phyloP scores from a whole-genome alignment of 2,329 filamentous ascomycete genomes.

The Fusarium luffae region DNA sequence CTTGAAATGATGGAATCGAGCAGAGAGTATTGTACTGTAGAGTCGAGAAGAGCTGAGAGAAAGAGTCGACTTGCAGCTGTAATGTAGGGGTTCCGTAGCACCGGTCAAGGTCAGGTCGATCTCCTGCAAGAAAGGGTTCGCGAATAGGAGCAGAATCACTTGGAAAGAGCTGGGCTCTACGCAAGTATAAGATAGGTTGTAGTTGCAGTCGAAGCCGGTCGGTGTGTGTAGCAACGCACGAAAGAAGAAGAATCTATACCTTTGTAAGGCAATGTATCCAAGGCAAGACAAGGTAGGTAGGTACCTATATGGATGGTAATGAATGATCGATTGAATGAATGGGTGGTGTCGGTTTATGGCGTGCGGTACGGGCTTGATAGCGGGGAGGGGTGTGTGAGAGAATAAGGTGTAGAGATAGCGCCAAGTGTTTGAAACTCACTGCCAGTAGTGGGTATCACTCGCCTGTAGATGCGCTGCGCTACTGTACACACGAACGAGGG shows the following conservation, averaged over 20 bases:
- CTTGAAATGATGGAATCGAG: conserved; percentile 11
- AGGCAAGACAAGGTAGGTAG: conserved; percentile 5
- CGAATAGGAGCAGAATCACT: conserved; percentile 17
- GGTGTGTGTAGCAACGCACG: conserved; percentile 35
- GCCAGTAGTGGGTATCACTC: conserved; percentile 10
- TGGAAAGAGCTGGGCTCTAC: conserved; percentile 15
- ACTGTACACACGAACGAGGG: conserved; percentile 15
- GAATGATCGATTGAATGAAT: conserved; percentile 3
- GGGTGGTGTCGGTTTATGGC: conserved; percentile 44
- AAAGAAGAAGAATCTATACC: conserved; percentile 27
- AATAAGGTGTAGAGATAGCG: conserved; percentile 38
- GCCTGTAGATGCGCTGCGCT: conserved; percentile 13
- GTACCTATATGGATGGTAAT: conserved; percentile 2
- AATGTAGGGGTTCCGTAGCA: conserved; percentile 33
- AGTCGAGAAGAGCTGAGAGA: not conserved
- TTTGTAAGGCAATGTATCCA: conserved; percentile 21
- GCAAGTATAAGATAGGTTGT: conserved; percentile 30
- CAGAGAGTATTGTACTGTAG: conserved; percentile 2
- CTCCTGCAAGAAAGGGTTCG: conserved; percentile 33
- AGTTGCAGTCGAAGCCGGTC: conserved; percentile 26
- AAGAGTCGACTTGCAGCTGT: conserved; percentile 21
- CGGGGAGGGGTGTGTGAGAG: conserved; percentile 28
- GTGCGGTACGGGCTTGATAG: conserved; percentile 37
- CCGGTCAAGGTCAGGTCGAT: conserved; percentile 43
- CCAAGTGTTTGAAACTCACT: conserved; percentile 24